phyloP scores from a whole-genome alignment of 768 basidiomycete genomes.

The Pisolithus marmoratus region DNA sequence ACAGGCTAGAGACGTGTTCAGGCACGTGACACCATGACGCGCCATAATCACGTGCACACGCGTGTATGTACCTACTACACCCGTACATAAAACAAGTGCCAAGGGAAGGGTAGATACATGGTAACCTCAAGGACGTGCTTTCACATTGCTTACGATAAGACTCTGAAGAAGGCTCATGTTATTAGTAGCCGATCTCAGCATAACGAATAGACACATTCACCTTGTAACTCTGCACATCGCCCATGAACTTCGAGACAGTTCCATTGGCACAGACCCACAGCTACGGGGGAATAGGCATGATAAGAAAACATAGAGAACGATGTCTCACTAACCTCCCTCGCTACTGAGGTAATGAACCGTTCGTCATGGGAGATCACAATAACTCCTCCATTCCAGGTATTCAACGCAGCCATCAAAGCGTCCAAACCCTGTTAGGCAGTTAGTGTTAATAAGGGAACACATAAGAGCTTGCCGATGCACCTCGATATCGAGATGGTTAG shows the following conservation, averaged over 20 bases:
- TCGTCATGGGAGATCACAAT: slow-evolving; percentile 96
- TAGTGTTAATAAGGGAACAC: not conserved
- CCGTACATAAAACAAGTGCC: too few relatives aligned
- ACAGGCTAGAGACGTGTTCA: too few relatives aligned
- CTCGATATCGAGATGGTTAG: slow-evolving; percentile 95
- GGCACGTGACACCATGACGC: too few relatives aligned
- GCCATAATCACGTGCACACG: too few relatives aligned
- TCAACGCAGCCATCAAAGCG: slow-evolving; percentile 81
- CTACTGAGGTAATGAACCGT: slow-evolving; percentile 86
- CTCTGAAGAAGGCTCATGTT: slow-evolving; percentile 37
- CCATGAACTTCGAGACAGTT: slow-evolving; percentile 76
- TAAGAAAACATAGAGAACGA: not conserved
- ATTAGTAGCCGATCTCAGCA: too few relatives aligned
- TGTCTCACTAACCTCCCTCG: slow-evolving; percentile 54
- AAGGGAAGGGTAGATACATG: too few relatives aligned
- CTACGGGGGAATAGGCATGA: slow-evolving; percentile 33
- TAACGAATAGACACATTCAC: slow-evolving; percentile 29
- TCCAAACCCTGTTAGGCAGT: slow-evolving; percentile 74
- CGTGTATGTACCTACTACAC: too few relatives aligned
- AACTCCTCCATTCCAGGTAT: slow-evolving; percentile 83
- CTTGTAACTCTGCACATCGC: slow-evolving; percentile 92
- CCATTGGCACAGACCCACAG: slow-evolving; percentile 92
- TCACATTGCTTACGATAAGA: slow-evolving; percentile 70
- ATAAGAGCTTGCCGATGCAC: slow-evolving; percentile 31
- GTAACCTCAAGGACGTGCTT: slow-evolving; percentile 32